Percentiles rank a stretch among this genome's conserved stretches.
phyloP scores from a whole-genome alignment of 1,284 basidiomycete genomes.

The Bjerkandera adusta region DNA sequence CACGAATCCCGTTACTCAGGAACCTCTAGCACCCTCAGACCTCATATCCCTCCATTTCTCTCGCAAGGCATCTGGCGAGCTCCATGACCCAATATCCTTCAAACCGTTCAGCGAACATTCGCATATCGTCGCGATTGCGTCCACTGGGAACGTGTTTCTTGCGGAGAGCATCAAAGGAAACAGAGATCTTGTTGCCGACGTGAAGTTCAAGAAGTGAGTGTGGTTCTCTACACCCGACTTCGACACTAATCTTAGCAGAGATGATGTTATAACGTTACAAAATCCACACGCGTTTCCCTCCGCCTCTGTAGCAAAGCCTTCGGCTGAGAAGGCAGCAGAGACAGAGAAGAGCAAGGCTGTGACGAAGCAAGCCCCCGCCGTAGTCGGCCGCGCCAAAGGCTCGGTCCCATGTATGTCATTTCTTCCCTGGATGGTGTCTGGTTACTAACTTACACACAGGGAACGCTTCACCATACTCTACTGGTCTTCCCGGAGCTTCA shows the following conservation, averaged over 20 bases:
- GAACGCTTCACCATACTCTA: slow-evolving; percentile 91
- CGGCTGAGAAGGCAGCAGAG: slow-evolving; percentile 5
- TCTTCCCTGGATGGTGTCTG: not conserved
- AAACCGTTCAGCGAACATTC: slow-evolving; percentile 91
- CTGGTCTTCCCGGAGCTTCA: slow-evolving; percentile 88
- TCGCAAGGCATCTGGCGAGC: slow-evolving; percentile 74
- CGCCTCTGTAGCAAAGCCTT: slow-evolving; percentile 38
- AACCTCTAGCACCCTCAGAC: slow-evolving; percentile 73
- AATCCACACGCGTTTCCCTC: slow-evolving; percentile 76
- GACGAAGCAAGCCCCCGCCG: slow-evolving; percentile 15
- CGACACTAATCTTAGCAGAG: slow-evolving; percentile 38
- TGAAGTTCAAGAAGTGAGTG: slow-evolving; percentile 78
- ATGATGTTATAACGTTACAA: slow-evolving; percentile 91
- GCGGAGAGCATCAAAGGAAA: slow-evolving; percentile 89
- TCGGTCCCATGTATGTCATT: slow-evolving; percentile 58
- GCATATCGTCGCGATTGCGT: slow-evolving; percentile 86
- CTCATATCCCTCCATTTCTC: slow-evolving; percentile 90
- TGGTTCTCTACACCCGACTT: slow-evolving; percentile 1
- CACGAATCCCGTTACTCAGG: slow-evolving; percentile 85
- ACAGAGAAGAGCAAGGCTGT: slow-evolving; percentile 17
- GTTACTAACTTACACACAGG: slow-evolving; percentile 41
- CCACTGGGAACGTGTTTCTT: slow-evolving; percentile 90
- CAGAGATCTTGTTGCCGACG: slow-evolving; percentile 83
- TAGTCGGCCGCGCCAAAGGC: slow-evolving; percentile 50
- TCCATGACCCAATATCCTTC: slow-evolving; percentile 91